phyloP scores from a whole-genome alignment of 2,329 filamentous ascomycete genomes.

The Fusarium udum region DNA sequence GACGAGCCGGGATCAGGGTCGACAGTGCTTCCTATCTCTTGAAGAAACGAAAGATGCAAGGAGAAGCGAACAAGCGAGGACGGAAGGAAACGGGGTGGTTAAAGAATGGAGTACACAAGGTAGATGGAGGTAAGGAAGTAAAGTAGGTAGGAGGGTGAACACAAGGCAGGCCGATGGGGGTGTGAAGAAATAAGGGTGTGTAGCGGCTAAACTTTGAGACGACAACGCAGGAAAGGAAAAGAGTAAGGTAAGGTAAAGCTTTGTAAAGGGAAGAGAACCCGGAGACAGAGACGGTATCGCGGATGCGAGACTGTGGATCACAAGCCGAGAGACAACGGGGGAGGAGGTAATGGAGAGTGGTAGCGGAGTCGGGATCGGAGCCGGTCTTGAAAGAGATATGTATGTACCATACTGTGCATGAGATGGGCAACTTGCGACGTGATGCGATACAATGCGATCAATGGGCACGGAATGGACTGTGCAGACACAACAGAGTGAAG shows the following conservation, averaged over 20 bases:
- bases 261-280: constrained; percentile 21
- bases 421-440: not conserved
- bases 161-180: constrained; percentile 22
- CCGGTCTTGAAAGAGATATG: constrained; percentile 18
- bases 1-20: constrained; percentile 15
- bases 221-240: constrained; percentile 24
- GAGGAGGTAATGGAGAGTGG: constrained; percentile 21
- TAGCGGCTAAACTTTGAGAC: constrained; percentile 38
- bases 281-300: constrained; percentile 28
- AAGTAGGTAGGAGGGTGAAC: constrained; percentile 26
- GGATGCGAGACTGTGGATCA: constrained; percentile 35
- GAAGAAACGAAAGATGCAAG: constrained; percentile 19
- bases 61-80: constrained; percentile 19
- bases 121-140: constrained; percentile 12
- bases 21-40: constrained; percentile 22
- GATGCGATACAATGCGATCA: constrained; percentile 8
- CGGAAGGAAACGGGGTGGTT: constrained; percentile 34
- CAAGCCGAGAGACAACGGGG: constrained; percentile 32
- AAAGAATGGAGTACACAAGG: constrained; percentile 30
- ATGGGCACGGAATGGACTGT: constrained; percentile 10
- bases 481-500: not conserved
- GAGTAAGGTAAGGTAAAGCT: constrained; percentile 1
- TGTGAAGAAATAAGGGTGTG: constrained; percentile 25
- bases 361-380: constrained; percentile 35
- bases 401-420: constrained; percentile 13